These are phyloP conservation scores for Colletotrichum destructivum DNA, from an alignment of 2,329 filamentous ascomycete genomes.

Conservation along the genomic window DNA sequence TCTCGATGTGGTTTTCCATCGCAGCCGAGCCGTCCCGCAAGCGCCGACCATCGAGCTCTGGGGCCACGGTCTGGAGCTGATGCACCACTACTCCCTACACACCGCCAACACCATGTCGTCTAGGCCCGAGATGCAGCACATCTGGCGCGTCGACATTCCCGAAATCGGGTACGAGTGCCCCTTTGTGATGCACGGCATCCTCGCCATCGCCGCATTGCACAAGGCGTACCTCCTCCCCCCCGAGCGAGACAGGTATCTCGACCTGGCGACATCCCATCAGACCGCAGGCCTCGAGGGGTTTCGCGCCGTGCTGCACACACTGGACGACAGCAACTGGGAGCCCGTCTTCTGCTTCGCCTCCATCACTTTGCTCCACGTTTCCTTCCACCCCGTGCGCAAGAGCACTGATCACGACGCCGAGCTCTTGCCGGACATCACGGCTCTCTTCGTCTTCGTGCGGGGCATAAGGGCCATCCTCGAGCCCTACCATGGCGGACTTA, in stretches of 20 bases:
- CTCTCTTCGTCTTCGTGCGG: slow-evolving; percentile 33
- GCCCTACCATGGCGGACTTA: neutral
- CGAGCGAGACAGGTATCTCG: slow-evolving; percentile 46
- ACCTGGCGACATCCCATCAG: slow-evolving; percentile 50
- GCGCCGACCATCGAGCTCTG: slow-evolving; percentile 27
- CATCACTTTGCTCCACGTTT: slow-evolving; percentile 51
- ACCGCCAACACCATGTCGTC: slow-evolving; percentile 46
- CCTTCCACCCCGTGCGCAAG: neutral
- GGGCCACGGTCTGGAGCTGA: slow-evolving; percentile 47
- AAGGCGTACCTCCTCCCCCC: slow-evolving; percentile 50
- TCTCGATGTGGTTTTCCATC: slow-evolving; percentile 3
- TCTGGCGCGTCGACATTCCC: slow-evolving; percentile 49
- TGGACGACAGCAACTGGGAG: slow-evolving; percentile 44
- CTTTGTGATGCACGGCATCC: slow-evolving; percentile 51
- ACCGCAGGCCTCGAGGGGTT: slow-evolving; percentile 50
- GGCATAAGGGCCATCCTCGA: slow-evolving; percentile 24
- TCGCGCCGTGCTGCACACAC: slow-evolving; percentile 43
- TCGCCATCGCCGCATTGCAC: slow-evolving; percentile 49
- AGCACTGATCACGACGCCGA: neutral
- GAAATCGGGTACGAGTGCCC: slow-evolving; percentile 47
- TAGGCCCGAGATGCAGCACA: slow-evolving; percentile 46
- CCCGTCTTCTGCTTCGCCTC: slow-evolving; percentile 61
- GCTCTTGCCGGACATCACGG: neutral
- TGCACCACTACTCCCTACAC: slow-evolving; percentile 51
- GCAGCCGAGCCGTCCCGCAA: neutral